Base-by-base conservation (phyloP, 805 yeast genomes). In the Kodamaea hsintzibuensis region DNA sequence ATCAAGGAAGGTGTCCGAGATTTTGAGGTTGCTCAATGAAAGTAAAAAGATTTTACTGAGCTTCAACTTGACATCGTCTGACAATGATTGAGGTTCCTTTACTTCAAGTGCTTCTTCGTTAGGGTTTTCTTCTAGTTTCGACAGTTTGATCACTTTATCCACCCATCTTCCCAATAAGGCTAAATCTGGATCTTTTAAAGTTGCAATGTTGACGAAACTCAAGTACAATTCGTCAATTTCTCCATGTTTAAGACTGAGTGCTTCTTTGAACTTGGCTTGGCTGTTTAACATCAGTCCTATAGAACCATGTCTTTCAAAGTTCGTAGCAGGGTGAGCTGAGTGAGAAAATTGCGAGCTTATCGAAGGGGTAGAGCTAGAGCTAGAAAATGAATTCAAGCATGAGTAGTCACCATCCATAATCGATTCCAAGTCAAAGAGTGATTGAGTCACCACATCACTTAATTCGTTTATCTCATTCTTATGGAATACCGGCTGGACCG, bases 401-500 rank as follows among this genome's bases (percentile, higher is more conserved):
- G 73, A 60, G 56, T 72, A 72, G 56, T 76, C 80, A 9, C 81
- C 81, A 54, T 76, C 81, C 69, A 76, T 67, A 17, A 74, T 71
- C 2, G 75, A 86, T 67, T 91, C 96, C 35, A 90, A 72, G 61
- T 91, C 96, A 68, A 90, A 77, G 43, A 90, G 68, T 10, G 83
- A 79, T 57, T 77, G 82, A 1, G 86, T 85, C 19, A 85, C 85
- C 49, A 84, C 72, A 67, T 95, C 99, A 65, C 91, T 88, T 61
- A 95, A 77, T 59, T 84, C 85, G 45, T 95, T 87, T 50, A 93
- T 88, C 62, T 89, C 93, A 58, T 88, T 87, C 57, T 96, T 83
- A 64, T 95, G 96, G 73, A 95, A 95, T 10, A 93, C 96, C 0
- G 99, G 98, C 70, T 95, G 99, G 5, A 95, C 97, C 57, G 90